Evolutionary conservation across 2,329 filamentous ascomycete species (phyloP).

Genomic region (Chaetothyriales sp.): DNA sequence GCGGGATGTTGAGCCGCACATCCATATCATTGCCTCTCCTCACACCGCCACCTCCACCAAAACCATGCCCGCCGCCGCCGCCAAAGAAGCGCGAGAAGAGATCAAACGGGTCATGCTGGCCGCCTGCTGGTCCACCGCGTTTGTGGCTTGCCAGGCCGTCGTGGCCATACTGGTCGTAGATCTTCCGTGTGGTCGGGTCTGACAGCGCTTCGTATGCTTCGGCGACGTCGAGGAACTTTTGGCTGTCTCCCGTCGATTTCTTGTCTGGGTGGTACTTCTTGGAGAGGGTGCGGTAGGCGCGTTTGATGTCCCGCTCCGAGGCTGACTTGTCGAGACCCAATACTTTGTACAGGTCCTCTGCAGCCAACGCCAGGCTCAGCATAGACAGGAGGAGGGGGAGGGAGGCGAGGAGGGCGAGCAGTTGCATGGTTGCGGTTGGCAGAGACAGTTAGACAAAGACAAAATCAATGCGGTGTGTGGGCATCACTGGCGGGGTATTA

Average conservation of each 20-base stretch:
- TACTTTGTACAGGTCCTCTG: conserved; percentile 45
- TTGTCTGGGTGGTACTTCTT: conserved; percentile 98
- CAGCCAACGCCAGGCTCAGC: conserved; percentile 8
- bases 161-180: conserved; percentile 90
- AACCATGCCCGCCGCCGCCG: conserved; percentile 56
- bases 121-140: conserved; percentile 49
- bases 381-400: conserved; percentile 11
- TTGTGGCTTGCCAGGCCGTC: conserved; percentile 76
- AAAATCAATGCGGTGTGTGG: not conserved
- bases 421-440: conserved; percentile 8
- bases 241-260: conserved; percentile 76
- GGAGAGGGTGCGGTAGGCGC: conserved; percentile 76
- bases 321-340: conserved; percentile 68
- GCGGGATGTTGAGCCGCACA: conserved; percentile 60
- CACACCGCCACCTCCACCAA: conserved; percentile 48
- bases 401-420: conserved; percentile 8
- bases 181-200: conserved; percentile 60
- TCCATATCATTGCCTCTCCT: conserved; percentile 72
- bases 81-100: conserved; percentile 95
- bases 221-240: conserved; percentile 85
- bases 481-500: not conserved
- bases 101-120: conserved; percentile 75
- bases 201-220: conserved; percentile 91
- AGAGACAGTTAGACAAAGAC: not conserved
- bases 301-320: conserved; percentile 77